phyloP scores from a whole-genome alignment of 2,329 filamentous ascomycete genomes.

The Colletotrichum ledebouriae region DNA sequence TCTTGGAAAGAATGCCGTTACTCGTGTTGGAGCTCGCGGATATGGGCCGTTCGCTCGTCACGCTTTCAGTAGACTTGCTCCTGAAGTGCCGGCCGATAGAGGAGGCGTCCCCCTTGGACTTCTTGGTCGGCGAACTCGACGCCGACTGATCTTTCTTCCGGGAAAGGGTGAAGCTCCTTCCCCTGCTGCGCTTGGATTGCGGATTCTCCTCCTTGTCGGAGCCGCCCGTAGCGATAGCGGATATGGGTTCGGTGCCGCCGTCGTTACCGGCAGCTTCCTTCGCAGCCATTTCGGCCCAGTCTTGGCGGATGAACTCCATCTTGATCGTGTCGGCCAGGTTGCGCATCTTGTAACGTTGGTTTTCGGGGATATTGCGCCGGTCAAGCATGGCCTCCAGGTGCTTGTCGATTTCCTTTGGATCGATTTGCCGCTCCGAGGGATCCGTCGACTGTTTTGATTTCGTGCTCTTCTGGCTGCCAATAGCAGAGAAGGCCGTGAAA shows the following conservation, averaged over 20 bases:
- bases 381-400: slow-evolving; percentile 78
- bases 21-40: slow-evolving; percentile 67
- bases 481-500: slow-evolving; percentile 55
- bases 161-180: slow-evolving; percentile 83
- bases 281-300: slow-evolving; percentile 78
- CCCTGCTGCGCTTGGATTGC: slow-evolving; percentile 73
- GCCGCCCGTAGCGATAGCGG: slow-evolving; percentile 50
- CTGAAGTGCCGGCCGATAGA: slow-evolving; percentile 72
- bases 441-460: slow-evolving; percentile 51
- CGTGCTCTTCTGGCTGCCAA: slow-evolving; percentile 53
- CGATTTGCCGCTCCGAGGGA: slow-evolving; percentile 66
- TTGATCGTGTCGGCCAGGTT: slow-evolving; percentile 91
- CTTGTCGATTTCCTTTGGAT: slow-evolving; percentile 67
- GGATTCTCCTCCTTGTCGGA: slow-evolving; percentile 57
- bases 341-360: slow-evolving; percentile 95
- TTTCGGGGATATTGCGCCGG: slow-evolving; percentile 91
- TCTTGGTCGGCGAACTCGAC: slow-evolving; percentile 76
- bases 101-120: slow-evolving; percentile 75
- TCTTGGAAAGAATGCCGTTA: slow-evolving; percentile 73
- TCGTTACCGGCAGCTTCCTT: slow-evolving; percentile 60
- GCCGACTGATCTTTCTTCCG: slow-evolving; percentile 73
- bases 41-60: slow-evolving; percentile 70
- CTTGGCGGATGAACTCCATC: slow-evolving; percentile 93
- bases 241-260: slow-evolving; percentile 54
- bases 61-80: slow-evolving; percentile 79